Percentiles rank a stretch among this genome's conserved stretches.
Evolutionary conservation across 208 protist genomes (phyloP).

Genomic region (Novymonas esmeraldas): DNA sequence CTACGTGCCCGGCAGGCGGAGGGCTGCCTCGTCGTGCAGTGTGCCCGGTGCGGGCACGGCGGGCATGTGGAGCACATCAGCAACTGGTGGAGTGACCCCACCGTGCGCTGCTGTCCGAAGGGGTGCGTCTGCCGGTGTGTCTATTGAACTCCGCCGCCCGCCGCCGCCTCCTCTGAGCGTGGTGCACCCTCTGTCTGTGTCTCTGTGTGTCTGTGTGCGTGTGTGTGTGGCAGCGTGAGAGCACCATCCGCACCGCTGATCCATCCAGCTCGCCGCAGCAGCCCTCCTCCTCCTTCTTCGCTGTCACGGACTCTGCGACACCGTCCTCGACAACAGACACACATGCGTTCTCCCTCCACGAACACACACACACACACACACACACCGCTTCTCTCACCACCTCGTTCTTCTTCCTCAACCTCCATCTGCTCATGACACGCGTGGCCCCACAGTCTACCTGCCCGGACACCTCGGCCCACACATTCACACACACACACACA

Average conservation of each 20-base stretch:
- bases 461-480: no score
- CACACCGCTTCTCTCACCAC: background rate
- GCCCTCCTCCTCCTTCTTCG: no score
- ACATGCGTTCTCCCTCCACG: no score
- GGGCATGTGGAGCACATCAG: constrained; percentile 77
- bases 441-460: no score
- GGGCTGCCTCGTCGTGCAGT: constrained; percentile 71
- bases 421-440: no score
- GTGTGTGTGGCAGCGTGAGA: background rate
- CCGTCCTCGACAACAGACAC: no score
- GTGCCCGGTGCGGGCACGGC: constrained; percentile 74
- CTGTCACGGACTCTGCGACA: no score
- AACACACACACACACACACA: background rate
- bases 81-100: constrained; percentile 71
- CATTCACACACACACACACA: background rate
- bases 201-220: background rate
- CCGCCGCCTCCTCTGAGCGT: no score
- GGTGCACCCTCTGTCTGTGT: background rate
- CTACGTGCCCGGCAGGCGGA: constrained; percentile 25
- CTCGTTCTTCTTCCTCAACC: background rate
- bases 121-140: constrained; percentile 74
- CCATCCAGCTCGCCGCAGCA: no score
- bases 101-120: constrained; percentile 64
- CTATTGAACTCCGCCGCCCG: constrained; percentile 57
- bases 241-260: no score